Evolutionary conservation across 768 basidiomycete species (phyloP).

Genomic region (Dacryopinax primogenitus): DNA sequence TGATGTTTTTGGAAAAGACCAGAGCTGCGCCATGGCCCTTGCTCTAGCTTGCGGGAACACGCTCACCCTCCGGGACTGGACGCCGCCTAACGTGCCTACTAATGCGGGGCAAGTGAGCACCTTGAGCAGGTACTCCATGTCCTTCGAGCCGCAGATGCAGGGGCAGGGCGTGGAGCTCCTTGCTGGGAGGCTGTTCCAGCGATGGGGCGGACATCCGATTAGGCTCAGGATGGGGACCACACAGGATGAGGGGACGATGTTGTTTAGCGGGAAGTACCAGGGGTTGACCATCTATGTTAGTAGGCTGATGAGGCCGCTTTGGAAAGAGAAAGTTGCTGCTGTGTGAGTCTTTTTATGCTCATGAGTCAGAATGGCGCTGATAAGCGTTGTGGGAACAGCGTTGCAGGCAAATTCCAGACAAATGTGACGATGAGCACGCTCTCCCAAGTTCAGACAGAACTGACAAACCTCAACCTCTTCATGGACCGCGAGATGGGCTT

Average conservation of each 20-base stretch:
- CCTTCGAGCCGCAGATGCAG: background rate
- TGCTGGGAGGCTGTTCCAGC: conserved; percentile 4
- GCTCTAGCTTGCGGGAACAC: conserved; percentile 76
- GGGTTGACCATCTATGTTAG: conserved; percentile 80
- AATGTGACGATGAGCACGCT: conserved; percentile 8
- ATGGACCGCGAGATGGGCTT: background rate
- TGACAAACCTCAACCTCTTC: conserved; percentile 9
- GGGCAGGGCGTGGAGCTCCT: background rate
- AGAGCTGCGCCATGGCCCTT: conserved; percentile 84
- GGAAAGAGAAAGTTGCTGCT: conserved; percentile 68
- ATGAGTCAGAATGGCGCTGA: background rate
- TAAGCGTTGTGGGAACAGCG: conserved; percentile 8
- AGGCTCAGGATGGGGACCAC: background rate
- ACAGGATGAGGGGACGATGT: conserved; percentile 16
- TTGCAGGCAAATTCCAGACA: conserved; percentile 2
- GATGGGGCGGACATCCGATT: conserved; percentile 1
- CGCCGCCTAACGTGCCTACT: background rate
- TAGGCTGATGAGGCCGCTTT: conserved; percentile 70
- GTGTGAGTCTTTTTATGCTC: conserved; percentile 33
- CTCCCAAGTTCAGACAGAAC: conserved; percentile 9
- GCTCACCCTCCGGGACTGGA: conserved; percentile 28
- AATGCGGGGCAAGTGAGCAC: background rate
- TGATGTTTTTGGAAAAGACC: conserved; percentile 81
- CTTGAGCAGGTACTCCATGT: background rate
- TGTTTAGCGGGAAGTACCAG: conserved; percentile 79